Evolutionary conservation across 2,329 filamentous ascomycete species (phyloP), one percentile per base, ranked within the genome.

Genomic region (Aschersonia sp.): DNA sequence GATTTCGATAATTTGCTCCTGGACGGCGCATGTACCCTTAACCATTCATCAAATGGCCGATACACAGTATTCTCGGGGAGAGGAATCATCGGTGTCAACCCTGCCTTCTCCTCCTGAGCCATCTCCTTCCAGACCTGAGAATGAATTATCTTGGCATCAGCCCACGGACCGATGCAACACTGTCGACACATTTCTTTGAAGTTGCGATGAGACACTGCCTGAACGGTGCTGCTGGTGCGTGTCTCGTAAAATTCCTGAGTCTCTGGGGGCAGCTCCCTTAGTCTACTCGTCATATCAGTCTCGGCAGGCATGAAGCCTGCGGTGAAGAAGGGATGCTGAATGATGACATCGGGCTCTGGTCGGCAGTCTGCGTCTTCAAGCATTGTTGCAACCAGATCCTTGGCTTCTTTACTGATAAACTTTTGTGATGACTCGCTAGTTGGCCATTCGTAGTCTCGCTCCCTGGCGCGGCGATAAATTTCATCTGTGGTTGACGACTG

Each of bases 401-500:
- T 85, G 47, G 86, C 78, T 59, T 88, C 84, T 48, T 77, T 70
- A 51, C 82, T 88, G 55, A 88, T 86, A 55, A 80, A 79, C 60
- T 81, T 85, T 47, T 77, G 75, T 9, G 78, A 76, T 40, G 75
- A 77, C 48, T 82, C 78, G 30, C 78, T 65, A 50, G 77, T 75
- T 10, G 85, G 85, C 85, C 85, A 91, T 58, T 85, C 82, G 61
- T 89, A 91, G 58, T 89, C 84, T 55, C 84, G 74, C 55, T 82
- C 77, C 56, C 73, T 68, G 48, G 79, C 83, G 64, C 75, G 79
- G 64, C 72, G 78, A 66, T 92, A 92, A 51, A 92, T 92, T 59
- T 91, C 85, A 60, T 92, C 85, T 20, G 85, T 85, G 41, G 85
- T 91, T 9, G 83, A 82, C 9, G 92, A 94, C 66, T 98, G 92